Base-by-base conservation (phyloP, 2,329 filamentous ascomycete species). In the Phialophora macrospora region DNA sequence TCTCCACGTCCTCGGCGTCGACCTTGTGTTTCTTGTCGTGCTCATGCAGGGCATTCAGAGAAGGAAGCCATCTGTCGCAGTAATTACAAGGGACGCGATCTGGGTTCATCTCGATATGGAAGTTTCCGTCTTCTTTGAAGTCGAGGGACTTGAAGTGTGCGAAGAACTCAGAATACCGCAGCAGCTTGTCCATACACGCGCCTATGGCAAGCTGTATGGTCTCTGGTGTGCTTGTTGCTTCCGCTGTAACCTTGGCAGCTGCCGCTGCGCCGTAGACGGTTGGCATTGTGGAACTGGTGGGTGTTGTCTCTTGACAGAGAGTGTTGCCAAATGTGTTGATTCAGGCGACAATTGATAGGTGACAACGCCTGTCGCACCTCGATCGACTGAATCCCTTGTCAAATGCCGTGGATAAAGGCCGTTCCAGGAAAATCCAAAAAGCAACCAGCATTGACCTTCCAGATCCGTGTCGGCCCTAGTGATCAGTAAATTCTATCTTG, bases 1-100 rank as follows among this genome's bases (percentile, higher is more conserved):
- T 44, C 7, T 44, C 38, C 38, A 6, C 11, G 17, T 44, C 14
- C 38, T 44, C 38, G 17, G 17, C 17, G 11, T 44, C 38, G 17
- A 44, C 14, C 17, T 44, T 44, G 38, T 44, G 38, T 44, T n/a
- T 44, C 38, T 44, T 44, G 6, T 44, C 38, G 38, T 44, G 38
- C 38, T 44, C 38, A 7, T n/a, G 38, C 38, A 44, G 38, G 14
- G 38, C 38, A 44, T 20, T 6, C 14, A 11, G 14, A 3, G 38
- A 44, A n/a, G 74, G 38, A 11, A 44, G 38, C 38, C 38, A 44
- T 44, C 6, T 44, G 14, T 44, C 38, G 38, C 38, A 44, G 38
- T 44, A 44, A 44, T 6, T 3, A 44, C 38, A 44, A 44, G 38
- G 38, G 38, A 44, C 38, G 17, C 38, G 38, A 8, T 44, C 38